Evolutionary conservation across 306 rosid genomes (phyloP).

Genomic region (Hippophae tibetana): DNA sequence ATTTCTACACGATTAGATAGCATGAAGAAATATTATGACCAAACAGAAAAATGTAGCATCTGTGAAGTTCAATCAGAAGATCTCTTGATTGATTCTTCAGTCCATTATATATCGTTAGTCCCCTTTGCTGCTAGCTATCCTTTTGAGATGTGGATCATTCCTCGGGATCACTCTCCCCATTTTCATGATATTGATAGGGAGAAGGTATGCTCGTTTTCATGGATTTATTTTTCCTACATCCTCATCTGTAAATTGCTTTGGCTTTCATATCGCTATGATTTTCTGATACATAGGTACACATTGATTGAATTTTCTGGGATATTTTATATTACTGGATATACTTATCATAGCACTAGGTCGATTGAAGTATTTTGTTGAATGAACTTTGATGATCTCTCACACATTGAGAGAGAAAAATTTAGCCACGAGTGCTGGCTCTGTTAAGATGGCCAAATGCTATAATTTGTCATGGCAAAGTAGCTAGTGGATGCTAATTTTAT

Average conservation of each 20-base stretch:
- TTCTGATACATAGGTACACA: too few relatives aligned
- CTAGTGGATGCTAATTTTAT: neutral
- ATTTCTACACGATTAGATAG: conserved; percentile 46
- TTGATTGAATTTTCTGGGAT: neutral
- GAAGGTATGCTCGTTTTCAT: conserved; percentile 31
- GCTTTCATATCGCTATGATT: neutral
- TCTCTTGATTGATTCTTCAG: conserved; percentile 44
- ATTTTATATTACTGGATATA: neutral
- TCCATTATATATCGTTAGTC: conserved; percentile 49
- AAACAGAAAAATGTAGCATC: conserved; percentile 48
- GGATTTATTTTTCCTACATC: neutral
- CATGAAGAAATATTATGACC: conserved; percentile 47
- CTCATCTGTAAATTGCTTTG: neutral
- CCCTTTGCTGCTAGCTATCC: conserved; percentile 78
- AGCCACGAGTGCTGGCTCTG: neutral
- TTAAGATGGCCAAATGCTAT: too few relatives aligned
- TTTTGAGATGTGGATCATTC: conserved; percentile 85
- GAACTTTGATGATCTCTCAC: neutral
- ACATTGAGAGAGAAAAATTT: neutral
- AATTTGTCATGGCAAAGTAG: too few relatives aligned
- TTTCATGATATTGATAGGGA: conserved; percentile 54
- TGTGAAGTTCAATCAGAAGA: conserved; percentile 44
- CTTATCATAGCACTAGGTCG: neutral
- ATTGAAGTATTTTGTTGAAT: neutral
- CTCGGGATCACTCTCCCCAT: conserved; percentile 57